phyloP scores from a whole-genome alignment of 257 asterid genomes.

The Nicotiana attenuata region DNA sequence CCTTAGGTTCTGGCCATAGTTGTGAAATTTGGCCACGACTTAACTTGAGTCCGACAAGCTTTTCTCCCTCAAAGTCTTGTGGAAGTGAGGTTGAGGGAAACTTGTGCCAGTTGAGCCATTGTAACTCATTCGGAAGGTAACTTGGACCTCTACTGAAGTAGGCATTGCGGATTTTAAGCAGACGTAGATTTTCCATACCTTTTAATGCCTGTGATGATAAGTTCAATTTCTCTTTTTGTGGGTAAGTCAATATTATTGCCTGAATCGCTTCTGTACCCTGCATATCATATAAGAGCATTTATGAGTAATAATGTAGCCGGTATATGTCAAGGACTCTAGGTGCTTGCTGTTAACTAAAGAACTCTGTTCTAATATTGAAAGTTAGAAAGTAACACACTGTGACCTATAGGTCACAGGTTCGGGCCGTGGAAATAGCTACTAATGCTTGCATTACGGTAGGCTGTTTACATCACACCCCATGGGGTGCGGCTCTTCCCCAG shows the following conservation, averaged over 20 bases:
- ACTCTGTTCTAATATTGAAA: not conserved
- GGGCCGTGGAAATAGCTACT: no score
- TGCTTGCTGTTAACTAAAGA: not conserved
- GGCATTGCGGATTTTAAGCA: slow-evolving; percentile 17
- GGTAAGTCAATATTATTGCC: slow-evolving; percentile 5
- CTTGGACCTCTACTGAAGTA: slow-evolving; percentile 6
- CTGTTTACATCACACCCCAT: no score
- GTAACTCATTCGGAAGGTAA: slow-evolving; percentile 7
- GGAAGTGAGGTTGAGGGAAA: slow-evolving; percentile 3
- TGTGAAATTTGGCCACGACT: not conserved
- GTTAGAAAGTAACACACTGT: not conserved
- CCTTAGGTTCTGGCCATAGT: slow-evolving; percentile 12
- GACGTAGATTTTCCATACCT: slow-evolving; percentile 12
- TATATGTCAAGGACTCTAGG: not conserved
- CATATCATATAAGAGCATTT: not conserved
- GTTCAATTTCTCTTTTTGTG: slow-evolving; percentile 8
- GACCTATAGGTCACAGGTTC: not conserved
- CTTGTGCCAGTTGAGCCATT: slow-evolving; percentile 16
- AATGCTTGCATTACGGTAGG: no score
- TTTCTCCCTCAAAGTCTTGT: slow-evolving; percentile 9
- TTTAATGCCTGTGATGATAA: slow-evolving; percentile 8
- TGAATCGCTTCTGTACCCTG: slow-evolving; percentile 17
- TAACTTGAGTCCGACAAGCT: slow-evolving; percentile 12
- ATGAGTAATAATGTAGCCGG: not conserved
- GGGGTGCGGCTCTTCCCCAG: no score